These are phyloP conservation scores for Cicer arietinum DNA, from an alignment of 306 rosid genomes.

Conservation along the genomic window DNA sequence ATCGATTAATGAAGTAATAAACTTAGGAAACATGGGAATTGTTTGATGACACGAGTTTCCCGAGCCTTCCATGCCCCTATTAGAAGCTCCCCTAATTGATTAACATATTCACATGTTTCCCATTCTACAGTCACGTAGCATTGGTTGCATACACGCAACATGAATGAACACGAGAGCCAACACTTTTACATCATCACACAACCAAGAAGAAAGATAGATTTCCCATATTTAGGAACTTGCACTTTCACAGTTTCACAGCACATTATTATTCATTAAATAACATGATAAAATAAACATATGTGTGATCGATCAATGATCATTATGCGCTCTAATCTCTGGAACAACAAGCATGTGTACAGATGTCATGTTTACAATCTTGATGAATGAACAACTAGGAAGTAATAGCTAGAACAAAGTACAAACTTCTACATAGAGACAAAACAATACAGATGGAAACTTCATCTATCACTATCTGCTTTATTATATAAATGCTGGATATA, in stretches of 20 bases:
- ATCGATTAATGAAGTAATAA: not conserved
- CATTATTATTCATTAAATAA: not conserved
- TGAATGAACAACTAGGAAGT: slow-evolving; percentile 30
- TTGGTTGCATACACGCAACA: slow-evolving; percentile 42
- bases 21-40: not conserved
- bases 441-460: slow-evolving; percentile 63
- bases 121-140: slow-evolving; percentile 35
- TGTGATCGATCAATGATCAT: not conserved
- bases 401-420: slow-evolving; percentile 44
- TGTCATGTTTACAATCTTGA: slow-evolving; percentile 27
- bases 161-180: slow-evolving; percentile 24
- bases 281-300: not conserved
- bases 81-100: slow-evolving; percentile 39
- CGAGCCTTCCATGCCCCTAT: slow-evolving; percentile 14
- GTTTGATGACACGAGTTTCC: slow-evolving; percentile 34
- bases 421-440: slow-evolving; percentile 45
- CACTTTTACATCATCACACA: slow-evolving; percentile 30
- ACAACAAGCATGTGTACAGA: slow-evolving; percentile 33
- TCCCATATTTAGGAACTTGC: slow-evolving; percentile 22
- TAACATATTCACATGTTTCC: slow-evolving; percentile 44
- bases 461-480: slow-evolving; percentile 62
- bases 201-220: slow-evolving; percentile 11
- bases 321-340: slow-evolving; percentile 32
- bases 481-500: slow-evolving; percentile 42
- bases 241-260: slow-evolving; percentile 12